Base-by-base conservation (phyloP, 2,329 filamentous ascomycete species). In the Aspergillus versicolor region DNA sequence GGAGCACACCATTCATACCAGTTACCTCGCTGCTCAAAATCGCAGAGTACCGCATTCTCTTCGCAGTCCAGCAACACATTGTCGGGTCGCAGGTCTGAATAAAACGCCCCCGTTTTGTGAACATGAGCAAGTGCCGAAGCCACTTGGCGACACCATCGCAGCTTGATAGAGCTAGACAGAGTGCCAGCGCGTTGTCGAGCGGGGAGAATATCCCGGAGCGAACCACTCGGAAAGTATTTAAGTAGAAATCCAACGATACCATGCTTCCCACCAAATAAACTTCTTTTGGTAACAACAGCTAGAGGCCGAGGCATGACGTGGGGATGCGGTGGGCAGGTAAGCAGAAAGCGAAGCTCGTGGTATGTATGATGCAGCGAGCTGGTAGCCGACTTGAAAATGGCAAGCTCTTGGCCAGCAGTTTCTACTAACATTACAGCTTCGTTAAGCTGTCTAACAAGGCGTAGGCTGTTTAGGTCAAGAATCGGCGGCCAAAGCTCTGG, bases 1-100 rank as follows among this genome's bases (percentile, higher is more conserved):
- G 53, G 53, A 27, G 53, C 46, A n/a, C 53, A 50, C 53, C 53
- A 55, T 22, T 55, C 53, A 32, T 50, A 55, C 53, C 53, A 55
- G 22, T 55, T 55, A 22, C 53, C 53, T n/a, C 53, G 53, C 46
- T 55, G 53, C 17, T 55, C 53, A 38, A 55, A 55, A 32, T 55
- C 53, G 15, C 53, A 55, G 27, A 55, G 40, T 17, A 55, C 41
- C 12, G 41, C 46, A 45, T 45, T 49, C 22, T 40, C 53, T 11
- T 42, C 40, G 11, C 46, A 22, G 40, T 55, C 53, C 24, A 55
- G 46, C n/a, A 55, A 22, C 40, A 55, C 45, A 55, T 55, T 55
- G 21, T 55, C 53, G 12, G 53, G 53, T 24, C 53, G 45, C 32
- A 55, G 32, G 27, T 55, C 53, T 5, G 53, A 55, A 45, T 55